A percentile compares a stretch with the other conserved stretches of the same genome.
Conservation (phyloP, 129 eudicot genomes). For the Apium graveolens region DNA sequence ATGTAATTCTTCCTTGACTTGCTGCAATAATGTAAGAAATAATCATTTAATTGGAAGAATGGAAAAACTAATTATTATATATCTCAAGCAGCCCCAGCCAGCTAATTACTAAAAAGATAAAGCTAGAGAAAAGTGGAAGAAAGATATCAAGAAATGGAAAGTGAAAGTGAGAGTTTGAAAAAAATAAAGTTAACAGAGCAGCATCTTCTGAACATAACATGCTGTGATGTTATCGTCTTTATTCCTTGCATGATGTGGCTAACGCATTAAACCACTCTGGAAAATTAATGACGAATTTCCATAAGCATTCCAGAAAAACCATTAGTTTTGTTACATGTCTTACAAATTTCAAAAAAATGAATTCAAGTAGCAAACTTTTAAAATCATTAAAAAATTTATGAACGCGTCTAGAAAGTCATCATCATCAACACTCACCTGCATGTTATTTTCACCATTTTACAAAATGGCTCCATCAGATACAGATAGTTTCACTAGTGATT, state of each 20-base stretch:
- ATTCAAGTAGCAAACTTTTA: neutral
- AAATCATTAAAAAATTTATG: neutral
- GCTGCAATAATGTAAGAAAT: slow-evolving; percentile 25
- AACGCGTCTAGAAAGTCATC: neutral
- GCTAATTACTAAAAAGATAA: neutral
- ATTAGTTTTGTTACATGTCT: neutral
- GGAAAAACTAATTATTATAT: neutral
- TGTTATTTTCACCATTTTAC: neutral
- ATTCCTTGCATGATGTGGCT: neutral
- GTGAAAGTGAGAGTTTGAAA: slow-evolving; percentile 3
- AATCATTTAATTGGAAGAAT: slow-evolving; percentile 6
- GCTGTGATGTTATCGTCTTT: slow-evolving; percentile 1
- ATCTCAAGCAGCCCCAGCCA: neutral
- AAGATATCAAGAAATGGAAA: slow-evolving; percentile 9
- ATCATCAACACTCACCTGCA: neutral
- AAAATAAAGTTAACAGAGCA: neutral
- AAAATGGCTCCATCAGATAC: neutral
- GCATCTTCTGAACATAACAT: slow-evolving; percentile 12
- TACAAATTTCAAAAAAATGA: neutral
- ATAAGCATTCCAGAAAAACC: neutral
- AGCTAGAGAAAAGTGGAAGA: slow-evolving; percentile 7
- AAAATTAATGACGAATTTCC: neutral
- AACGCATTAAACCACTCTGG: neutral
- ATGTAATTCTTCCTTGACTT: slow-evolving; percentile 35
- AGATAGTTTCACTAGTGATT: neutral